Conservation (phyloP, 208 protist species). For the Acanthamoeba healyi region DNA sequence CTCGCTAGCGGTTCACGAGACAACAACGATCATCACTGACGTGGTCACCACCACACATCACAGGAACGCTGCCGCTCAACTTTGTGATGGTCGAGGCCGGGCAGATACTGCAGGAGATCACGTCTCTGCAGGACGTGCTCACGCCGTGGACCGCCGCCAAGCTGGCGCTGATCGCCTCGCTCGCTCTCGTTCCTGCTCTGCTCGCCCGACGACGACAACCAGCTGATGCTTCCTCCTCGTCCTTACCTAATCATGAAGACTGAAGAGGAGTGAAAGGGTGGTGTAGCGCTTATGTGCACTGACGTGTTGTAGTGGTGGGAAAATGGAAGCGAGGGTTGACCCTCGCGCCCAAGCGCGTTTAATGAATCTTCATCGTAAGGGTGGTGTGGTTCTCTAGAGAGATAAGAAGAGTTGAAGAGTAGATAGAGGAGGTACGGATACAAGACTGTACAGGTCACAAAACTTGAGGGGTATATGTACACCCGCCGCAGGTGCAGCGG, state of each 20-base stretch:
- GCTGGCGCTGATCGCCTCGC: background rate
- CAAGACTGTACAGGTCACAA: conserved; percentile 44
- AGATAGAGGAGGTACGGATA: background rate
- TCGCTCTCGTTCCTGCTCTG: background rate
- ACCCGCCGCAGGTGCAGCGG: conserved; percentile 2
- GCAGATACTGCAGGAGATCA: conserved; percentile 47
- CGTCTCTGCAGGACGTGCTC: background rate
- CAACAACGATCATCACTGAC: no score
- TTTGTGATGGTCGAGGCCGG: conserved; percentile 63
- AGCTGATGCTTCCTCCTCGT: background rate
- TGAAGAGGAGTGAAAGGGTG: background rate
- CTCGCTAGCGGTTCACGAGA: no score
- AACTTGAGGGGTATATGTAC: conserved; percentile 39
- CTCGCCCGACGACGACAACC: background rate
- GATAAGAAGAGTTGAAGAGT: background rate
- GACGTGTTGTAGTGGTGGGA: no score
- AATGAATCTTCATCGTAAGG: conserved; percentile 39
- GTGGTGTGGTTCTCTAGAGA: background rate
- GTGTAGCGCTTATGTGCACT: no score
- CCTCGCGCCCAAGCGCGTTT: no score
- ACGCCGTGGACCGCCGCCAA: background rate
- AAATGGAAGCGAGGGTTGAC: no score
- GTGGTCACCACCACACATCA: no score
- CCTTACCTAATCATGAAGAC: background rate
- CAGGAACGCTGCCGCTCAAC: conserved; percentile 49